Evolutionary conservation across 2,329 filamentous ascomycete species (phyloP).

Genomic region (Aphanocladium album): DNA sequence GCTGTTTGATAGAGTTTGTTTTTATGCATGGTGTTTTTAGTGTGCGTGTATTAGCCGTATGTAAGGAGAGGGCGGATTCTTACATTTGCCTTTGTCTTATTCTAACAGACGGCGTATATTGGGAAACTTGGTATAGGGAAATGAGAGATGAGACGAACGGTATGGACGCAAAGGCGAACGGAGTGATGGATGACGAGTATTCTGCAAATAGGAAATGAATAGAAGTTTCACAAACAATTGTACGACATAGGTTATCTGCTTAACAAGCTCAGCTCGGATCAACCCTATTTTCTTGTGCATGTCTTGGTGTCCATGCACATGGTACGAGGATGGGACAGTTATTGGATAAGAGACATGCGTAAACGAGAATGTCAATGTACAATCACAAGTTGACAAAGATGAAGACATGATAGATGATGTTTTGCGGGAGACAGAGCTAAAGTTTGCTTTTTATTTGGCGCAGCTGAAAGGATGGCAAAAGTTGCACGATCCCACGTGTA

Average conservation of each 20-base stretch:
- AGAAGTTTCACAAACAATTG: constrained; percentile 9
- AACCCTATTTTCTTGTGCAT: not conserved
- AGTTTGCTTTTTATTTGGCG: not conserved
- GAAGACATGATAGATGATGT: not conserved
- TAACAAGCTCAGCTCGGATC: not conserved
- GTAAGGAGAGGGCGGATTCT: not conserved
- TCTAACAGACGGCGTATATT: not conserved
- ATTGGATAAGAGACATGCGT: not conserved
- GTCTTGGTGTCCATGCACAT: not conserved
- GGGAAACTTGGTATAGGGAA: not conserved
- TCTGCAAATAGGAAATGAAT: constrained; percentile 6
- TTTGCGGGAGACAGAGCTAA: not conserved
- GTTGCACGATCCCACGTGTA: constrained; percentile 2
- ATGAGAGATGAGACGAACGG: not conserved
- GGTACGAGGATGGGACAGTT: not conserved
- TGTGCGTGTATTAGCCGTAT: not conserved
- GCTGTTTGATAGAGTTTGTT: not conserved
- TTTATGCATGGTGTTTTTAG: constrained; percentile 3
- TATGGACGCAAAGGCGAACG: not conserved
- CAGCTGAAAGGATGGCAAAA: not conserved
- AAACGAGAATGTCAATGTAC: not conserved
- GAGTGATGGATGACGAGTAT: not conserved
- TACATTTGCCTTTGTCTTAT: not conserved
- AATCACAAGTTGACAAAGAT: not conserved
- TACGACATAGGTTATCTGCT: not conserved